Evolutionary conservation across 2,329 filamentous ascomycete species (phyloP).

Genomic region (Curvularia eragrostidis): DNA sequence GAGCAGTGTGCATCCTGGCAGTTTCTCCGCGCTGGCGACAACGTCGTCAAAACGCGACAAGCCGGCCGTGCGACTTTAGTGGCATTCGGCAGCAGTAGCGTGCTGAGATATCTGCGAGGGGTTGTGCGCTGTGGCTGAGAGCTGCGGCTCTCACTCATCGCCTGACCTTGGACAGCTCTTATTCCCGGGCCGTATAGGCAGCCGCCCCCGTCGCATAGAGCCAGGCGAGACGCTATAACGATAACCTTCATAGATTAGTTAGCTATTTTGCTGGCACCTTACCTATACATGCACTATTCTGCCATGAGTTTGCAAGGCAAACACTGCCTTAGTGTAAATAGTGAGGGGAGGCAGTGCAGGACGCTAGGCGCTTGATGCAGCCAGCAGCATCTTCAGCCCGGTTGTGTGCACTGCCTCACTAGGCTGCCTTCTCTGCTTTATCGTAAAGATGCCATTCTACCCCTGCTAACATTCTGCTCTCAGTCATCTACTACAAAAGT

Average conservation of each 20-base stretch:
- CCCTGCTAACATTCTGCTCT: conserved; percentile 11
- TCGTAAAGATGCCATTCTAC: not conserved
- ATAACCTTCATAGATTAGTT: not conserved
- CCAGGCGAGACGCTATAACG: conserved; percentile 3
- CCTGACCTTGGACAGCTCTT: conserved; percentile 3
- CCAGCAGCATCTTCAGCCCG: conserved; percentile 6
- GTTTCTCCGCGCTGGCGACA: conserved; percentile 3
- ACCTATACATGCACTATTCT: not conserved
- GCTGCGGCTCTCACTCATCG: conserved; percentile 1
- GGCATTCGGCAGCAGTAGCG: not conserved
- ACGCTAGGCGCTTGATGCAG: conserved; percentile 1
- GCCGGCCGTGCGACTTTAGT: not conserved
- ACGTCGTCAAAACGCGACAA: not conserved
- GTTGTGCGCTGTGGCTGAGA: conserved; percentile 1
- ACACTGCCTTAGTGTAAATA: not conserved
- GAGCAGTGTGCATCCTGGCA: too few species aligned
- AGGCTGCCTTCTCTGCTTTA: conserved; percentile 14
- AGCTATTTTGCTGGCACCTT: not conserved
- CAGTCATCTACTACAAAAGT: not conserved
- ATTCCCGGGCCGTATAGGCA: conserved; percentile 1
- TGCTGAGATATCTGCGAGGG: not conserved
- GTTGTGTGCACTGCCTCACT: conserved; percentile 8
- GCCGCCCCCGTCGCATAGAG: not conserved
- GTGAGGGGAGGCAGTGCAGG: conserved; percentile 2
- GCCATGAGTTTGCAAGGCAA: not conserved